phyloP scores from a whole-genome alignment of 257 asterid species.

The Capsicum chinense region DNA sequence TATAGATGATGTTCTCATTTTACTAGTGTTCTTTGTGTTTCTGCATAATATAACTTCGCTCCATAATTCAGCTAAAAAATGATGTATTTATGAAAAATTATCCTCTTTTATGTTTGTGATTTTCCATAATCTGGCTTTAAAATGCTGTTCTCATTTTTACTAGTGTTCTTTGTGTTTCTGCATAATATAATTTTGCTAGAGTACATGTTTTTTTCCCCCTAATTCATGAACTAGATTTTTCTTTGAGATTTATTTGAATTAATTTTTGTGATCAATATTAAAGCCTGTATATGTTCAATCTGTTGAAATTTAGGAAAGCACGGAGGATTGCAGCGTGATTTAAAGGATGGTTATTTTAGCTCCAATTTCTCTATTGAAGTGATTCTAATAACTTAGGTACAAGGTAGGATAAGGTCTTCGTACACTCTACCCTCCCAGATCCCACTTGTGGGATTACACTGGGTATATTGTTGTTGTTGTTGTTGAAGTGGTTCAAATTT shows the following conservation, averaged over 20 bases:
- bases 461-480: too few species aligned
- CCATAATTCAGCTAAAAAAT: slow-evolving; percentile 12
- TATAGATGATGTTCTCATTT: not conserved
- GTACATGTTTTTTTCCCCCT: not conserved
- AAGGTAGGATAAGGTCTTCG: too few species aligned
- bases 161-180: not conserved
- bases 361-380: not conserved
- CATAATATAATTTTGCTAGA: not conserved
- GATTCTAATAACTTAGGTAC: not conserved
- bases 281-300: not conserved
- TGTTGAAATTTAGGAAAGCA: not conserved
- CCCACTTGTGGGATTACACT: too few species aligned
- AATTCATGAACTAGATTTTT: slow-evolving; percentile 12
- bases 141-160: not conserved
- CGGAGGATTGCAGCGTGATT: not conserved
- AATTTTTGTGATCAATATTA: not conserved
- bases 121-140: not conserved
- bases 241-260: not conserved
- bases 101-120: not conserved
- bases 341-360: not conserved
- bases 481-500: not conserved
- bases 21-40: not conserved
- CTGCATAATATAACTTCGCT: not conserved
- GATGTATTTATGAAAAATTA: not conserved
- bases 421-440: too few species aligned